A percentile compares a stretch with the other conserved stretches of the same genome.
These are phyloP conservation scores for Colletotrichum tanaceti DNA, from an alignment of 2,329 filamentous ascomycete species.

Conservation along the genomic window DNA sequence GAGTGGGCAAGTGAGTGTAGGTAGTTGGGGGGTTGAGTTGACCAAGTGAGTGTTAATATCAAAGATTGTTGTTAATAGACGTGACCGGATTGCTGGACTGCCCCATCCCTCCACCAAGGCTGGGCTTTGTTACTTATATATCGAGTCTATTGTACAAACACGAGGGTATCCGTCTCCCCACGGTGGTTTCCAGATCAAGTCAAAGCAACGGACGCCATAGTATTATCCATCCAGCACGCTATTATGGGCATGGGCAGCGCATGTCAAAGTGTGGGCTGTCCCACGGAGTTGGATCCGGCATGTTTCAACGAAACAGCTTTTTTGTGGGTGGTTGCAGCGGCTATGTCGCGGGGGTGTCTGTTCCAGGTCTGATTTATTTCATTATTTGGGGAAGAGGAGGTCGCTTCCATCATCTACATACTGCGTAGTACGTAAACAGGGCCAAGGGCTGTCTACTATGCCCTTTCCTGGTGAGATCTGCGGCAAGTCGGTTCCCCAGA, in stretches of 20 bases:
- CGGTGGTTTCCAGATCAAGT: not conserved
- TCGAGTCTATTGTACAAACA: not conserved
- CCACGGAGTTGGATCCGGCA: not conserved
- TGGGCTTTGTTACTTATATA: not conserved
- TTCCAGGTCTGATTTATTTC: too few species aligned
- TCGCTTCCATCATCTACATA: too few species aligned
- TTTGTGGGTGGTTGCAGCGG: not conserved
- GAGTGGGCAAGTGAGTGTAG: not conserved
- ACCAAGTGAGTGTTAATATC: not conserved
- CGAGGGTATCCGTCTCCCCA: not conserved
- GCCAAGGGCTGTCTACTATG: not conserved
- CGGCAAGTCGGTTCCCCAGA: not conserved
- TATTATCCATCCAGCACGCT: too few species aligned
- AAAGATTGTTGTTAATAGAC: too few species aligned
- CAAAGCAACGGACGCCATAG: not conserved
- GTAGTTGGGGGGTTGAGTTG: conserved; percentile 2
- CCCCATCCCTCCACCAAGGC: not conserved
- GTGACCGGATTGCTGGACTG: not conserved
- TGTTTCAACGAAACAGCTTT: conserved; percentile 16
- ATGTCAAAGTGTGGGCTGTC: not conserved
- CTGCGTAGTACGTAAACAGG: not conserved
- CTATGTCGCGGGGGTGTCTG: too few species aligned
- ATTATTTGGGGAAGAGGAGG: too few species aligned
- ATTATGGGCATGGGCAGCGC: too few species aligned
- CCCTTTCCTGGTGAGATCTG: conserved; percentile 1